Conservation (phyloP, 768 basidiomycete species). For the Leucosporidium yakuticum region DNA sequence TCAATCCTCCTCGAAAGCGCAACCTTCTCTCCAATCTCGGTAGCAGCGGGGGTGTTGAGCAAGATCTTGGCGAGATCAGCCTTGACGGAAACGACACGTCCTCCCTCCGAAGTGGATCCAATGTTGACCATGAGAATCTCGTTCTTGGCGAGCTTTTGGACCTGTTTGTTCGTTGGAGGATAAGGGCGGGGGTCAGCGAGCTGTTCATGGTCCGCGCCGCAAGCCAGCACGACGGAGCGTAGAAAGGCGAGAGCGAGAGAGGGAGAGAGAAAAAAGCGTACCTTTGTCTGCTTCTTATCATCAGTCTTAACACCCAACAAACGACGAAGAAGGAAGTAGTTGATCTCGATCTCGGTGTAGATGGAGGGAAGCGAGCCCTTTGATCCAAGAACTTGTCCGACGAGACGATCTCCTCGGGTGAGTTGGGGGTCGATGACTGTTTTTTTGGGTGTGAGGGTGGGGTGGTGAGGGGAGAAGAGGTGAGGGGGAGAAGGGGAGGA, state of each 20-base stretch:
- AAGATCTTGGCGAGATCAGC: constrained; percentile 83
- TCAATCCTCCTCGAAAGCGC: constrained; percentile 89
- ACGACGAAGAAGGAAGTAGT: constrained; percentile 87
- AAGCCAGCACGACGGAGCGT: background rate
- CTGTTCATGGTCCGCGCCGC: too few species aligned
- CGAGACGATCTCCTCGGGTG: constrained; percentile 91
- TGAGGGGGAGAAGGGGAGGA: background rate
- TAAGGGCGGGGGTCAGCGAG: background rate
- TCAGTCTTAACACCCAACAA: constrained; percentile 97
- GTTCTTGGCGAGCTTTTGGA: constrained; percentile 77
- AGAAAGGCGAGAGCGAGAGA: background rate
- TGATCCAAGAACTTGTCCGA: constrained; percentile 91
- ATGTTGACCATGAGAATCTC: constrained; percentile 95
- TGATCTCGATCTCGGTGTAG: constrained; percentile 88
- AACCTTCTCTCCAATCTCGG: constrained; percentile 95
- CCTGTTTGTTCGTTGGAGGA: constrained; percentile 14
- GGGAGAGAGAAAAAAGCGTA: constrained; percentile 17
- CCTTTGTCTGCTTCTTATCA: constrained; percentile 96
- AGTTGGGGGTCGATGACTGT: constrained; percentile 69
- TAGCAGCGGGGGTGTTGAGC: constrained; percentile 88
- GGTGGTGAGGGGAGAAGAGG: too few species aligned
- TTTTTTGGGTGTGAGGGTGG: background rate
- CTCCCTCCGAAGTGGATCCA: constrained; percentile 93
- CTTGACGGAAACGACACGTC: constrained; percentile 87
- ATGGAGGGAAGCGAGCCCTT: constrained; percentile 91